Conservation (phyloP, 2,329 filamentous ascomycete species). For the Nectriaceae sp. region DNA sequence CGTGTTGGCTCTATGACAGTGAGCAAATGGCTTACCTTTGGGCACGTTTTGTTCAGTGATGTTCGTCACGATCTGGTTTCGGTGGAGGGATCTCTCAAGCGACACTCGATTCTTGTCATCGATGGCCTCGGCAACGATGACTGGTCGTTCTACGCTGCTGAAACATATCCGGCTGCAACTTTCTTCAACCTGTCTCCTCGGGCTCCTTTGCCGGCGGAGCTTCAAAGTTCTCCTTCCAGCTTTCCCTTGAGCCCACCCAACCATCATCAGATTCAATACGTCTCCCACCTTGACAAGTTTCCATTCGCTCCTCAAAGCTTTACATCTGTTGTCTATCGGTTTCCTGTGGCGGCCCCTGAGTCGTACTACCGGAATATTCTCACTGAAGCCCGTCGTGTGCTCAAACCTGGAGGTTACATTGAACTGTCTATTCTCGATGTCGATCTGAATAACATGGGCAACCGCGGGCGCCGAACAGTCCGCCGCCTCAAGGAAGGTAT, state of each 20-base stretch:
- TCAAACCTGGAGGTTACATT: constrained; percentile 77
- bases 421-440: constrained; percentile 78
- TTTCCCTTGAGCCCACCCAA: constrained; percentile 65
- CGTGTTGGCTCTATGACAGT: constrained; percentile 81
- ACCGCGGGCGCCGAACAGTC: constrained; percentile 66
- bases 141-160: constrained; percentile 84
- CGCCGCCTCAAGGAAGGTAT: constrained; percentile 72
- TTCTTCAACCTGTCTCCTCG: constrained; percentile 75
- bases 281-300: constrained; percentile 64
- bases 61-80: constrained; percentile 68
- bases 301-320: constrained; percentile 79
- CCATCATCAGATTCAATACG: constrained; percentile 73
- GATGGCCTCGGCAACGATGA: constrained; percentile 86
- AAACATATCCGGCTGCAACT: constrained; percentile 73
- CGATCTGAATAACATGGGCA: constrained; percentile 82
- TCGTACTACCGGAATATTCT: constrained; percentile 70
- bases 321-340: constrained; percentile 74
- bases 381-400: constrained; percentile 73
- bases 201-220: constrained; percentile 50
- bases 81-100: constrained; percentile 39
- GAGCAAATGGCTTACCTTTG: constrained; percentile 85
- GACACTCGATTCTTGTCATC: constrained; percentile 70
- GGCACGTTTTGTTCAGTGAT: constrained; percentile 80
- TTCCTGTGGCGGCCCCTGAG: constrained; percentile 70
- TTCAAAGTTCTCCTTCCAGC: constrained; percentile 42